A percentile compares a stretch with the other conserved stretches of the same genome.
These are phyloP conservation scores for Xylaria bambusicola DNA, from an alignment of 495 filamentous ascomycete species.

Conservation along the genomic window DNA sequence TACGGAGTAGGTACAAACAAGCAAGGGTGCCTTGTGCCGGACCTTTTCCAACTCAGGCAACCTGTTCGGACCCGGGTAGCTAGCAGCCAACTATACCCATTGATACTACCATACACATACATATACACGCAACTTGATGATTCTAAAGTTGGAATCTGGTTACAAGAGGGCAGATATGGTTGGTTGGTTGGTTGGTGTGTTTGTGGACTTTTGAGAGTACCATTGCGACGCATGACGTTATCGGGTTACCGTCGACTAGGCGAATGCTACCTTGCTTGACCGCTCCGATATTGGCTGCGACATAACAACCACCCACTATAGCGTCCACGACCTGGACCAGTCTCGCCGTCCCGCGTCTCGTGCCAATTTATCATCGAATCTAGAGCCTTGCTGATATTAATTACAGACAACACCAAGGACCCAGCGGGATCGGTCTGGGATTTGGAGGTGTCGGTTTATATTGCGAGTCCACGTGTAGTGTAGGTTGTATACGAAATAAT, in stretches of 20 bases:
- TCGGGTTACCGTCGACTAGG: not conserved
- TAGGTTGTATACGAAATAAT: too few relatives aligned
- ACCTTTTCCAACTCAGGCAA: too few relatives aligned
- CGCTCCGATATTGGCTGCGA: conserved; percentile 7
- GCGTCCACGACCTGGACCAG: not conserved
- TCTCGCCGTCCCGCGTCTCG: not conserved
- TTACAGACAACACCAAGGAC: not conserved
- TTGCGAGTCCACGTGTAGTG: conserved; percentile 11
- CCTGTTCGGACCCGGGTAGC: too few relatives aligned
- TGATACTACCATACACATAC: too few relatives aligned
- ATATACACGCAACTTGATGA: too few relatives aligned
- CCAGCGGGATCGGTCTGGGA: not conserved
- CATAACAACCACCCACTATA: conserved; percentile 8
- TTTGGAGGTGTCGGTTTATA: conserved; percentile 2
- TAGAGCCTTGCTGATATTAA: conserved; percentile 12
- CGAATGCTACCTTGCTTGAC: conserved; percentile 3
- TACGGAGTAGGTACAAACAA: too few relatives aligned
- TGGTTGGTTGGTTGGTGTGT: too few relatives aligned
- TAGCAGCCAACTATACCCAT: too few relatives aligned
- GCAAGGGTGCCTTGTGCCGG: too few relatives aligned
- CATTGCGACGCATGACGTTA: not conserved
- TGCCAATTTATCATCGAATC: conserved; percentile 10
- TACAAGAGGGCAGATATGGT: too few relatives aligned
- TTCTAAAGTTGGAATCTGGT: too few relatives aligned
- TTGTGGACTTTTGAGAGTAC: too few relatives aligned